These are phyloP conservation scores for Zymoseptoria ardabiliae DNA, from an alignment of 2,329 filamentous ascomycete genomes.

Conservation along the genomic window DNA sequence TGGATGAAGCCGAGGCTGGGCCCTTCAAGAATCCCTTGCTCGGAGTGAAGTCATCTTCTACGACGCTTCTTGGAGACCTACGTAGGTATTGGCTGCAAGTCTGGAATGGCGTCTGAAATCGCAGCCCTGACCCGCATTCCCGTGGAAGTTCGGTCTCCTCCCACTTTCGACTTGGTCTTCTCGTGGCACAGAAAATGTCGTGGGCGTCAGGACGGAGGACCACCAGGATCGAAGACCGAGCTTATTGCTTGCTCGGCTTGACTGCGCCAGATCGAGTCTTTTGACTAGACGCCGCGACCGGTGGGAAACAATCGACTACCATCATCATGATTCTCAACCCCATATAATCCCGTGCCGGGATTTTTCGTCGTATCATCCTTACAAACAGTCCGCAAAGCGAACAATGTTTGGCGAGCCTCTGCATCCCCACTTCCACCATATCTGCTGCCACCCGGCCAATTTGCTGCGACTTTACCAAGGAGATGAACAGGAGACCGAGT, in stretches of 20 bases:
- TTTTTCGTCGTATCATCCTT: too few relatives aligned
- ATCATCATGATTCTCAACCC: too few relatives aligned
- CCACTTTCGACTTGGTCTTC: conserved; percentile 1
- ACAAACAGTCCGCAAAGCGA: too few relatives aligned
- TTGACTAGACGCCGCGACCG: too few relatives aligned
- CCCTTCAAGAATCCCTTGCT: conserved; percentile 14
- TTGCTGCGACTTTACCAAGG: too few relatives aligned
- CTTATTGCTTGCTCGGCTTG: conserved; percentile 39
- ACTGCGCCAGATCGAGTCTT: too few relatives aligned
- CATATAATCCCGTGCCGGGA: too few relatives aligned
- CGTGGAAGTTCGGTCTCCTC: background rate
- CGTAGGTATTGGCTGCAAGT: background rate
- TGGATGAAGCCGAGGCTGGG: conserved; percentile 15
- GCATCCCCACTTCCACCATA: too few relatives aligned
- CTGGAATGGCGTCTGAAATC: background rate
- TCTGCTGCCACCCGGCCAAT: too few relatives aligned
- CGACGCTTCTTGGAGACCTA: conserved; percentile 14
- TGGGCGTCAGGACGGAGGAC: conserved; percentile 5
- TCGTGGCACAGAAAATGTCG: conserved; percentile 1
- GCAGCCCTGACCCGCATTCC: background rate
- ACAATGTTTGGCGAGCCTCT: too few relatives aligned
- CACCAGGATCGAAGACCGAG: conserved; percentile 32
- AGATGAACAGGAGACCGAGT: too few relatives aligned
- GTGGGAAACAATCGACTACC: too few relatives aligned
- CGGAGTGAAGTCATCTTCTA: conserved; percentile 4